Conservation (phyloP, 768 basidiomycete genomes). For the Lactarius hatsudake region DNA sequence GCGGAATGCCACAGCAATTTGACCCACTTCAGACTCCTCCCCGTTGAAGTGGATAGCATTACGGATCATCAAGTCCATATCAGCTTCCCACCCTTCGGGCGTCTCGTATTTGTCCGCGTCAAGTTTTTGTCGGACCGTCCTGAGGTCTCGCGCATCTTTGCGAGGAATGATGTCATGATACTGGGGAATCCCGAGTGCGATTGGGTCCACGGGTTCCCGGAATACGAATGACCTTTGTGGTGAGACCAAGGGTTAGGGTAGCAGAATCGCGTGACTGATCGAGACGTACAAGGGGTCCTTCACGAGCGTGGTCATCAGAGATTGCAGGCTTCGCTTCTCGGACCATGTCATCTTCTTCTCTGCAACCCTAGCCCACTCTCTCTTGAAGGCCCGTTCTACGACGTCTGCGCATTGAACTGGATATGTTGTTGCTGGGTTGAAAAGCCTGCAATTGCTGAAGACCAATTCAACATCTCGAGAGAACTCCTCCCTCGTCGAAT, state of each 20-base stretch:
- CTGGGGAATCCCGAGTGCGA: constrained; percentile 74
- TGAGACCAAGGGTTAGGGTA: constrained; percentile 1
- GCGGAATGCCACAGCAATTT: constrained; percentile 49
- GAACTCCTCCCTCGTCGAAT: constrained; percentile 80
- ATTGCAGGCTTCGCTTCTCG: constrained; percentile 78
- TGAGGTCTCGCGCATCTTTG: constrained; percentile 84
- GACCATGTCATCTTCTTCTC: constrained; percentile 70
- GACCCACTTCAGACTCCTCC: constrained; percentile 72
- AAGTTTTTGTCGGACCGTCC: constrained; percentile 76
- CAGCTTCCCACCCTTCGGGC: constrained; percentile 75
- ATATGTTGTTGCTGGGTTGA: constrained; percentile 82
- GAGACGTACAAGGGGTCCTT: constrained; percentile 62
- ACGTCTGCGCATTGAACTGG: constrained; percentile 68
- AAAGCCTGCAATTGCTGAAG: constrained; percentile 85
- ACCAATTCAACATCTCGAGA: constrained; percentile 77
- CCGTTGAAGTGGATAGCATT: constrained; percentile 93
- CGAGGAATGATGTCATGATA: constrained; percentile 85
- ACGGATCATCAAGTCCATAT: constrained; percentile 81
- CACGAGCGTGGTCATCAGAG: constrained; percentile 62
- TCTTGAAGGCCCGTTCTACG: constrained; percentile 74
- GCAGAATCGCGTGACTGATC: constrained; percentile 19
- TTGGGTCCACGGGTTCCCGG: constrained; percentile 86
- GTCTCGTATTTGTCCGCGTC: constrained; percentile 81
- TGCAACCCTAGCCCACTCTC: constrained; percentile 79
- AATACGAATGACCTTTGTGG: constrained; percentile 66